Evolutionary conservation across 768 basidiomycete genomes (phyloP).

Genomic region (Leccinum obscurum): DNA sequence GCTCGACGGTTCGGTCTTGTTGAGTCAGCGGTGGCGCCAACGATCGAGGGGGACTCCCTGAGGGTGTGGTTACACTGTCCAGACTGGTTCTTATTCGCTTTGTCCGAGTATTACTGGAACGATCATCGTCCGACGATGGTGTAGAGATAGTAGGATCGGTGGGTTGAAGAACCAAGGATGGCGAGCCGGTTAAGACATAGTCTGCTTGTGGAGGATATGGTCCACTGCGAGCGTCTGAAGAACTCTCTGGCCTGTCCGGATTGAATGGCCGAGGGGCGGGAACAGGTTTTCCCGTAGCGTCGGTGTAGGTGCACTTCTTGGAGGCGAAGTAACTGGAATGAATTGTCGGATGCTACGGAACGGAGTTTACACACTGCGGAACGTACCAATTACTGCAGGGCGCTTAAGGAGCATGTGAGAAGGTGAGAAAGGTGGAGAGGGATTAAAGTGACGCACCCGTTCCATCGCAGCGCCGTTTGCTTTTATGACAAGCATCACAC

Average conservation of each 20-base stretch:
- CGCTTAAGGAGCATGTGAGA: slow-evolving; percentile 39
- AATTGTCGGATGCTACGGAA: slow-evolving; percentile 6
- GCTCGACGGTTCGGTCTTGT: slow-evolving; percentile 43
- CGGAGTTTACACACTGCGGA: slow-evolving; percentile 4
- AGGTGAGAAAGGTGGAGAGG: slow-evolving; percentile 4
- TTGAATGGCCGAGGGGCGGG: slow-evolving; percentile 63
- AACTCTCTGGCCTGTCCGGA: slow-evolving; percentile 36
- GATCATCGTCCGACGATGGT: slow-evolving; percentile 41
- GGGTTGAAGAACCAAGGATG: slow-evolving; percentile 15
- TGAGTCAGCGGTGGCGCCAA: slow-evolving; percentile 36
- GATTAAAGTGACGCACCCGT: slow-evolving; percentile 50
- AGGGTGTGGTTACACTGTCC: slow-evolving; percentile 37
- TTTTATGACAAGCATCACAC: slow-evolving; percentile 84
- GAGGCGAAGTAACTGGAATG: slow-evolving; percentile 70
- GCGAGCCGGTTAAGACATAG: slow-evolving; percentile 6
- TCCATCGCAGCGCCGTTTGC: slow-evolving; percentile 82
- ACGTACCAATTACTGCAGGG: slow-evolving; percentile 80
- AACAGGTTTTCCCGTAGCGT: slow-evolving; percentile 75
- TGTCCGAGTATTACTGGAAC: slow-evolving; percentile 41
- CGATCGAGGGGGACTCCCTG: slow-evolving; percentile 33
- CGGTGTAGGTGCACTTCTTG: slow-evolving; percentile 80
- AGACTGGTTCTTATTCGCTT: slow-evolving; percentile 52
- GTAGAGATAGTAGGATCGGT: slow-evolving; percentile 15
- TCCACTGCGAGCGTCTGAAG: slow-evolving; percentile 28
- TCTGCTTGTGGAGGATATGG: slow-evolving; percentile 21